Conservation (phyloP, 495 filamentous ascomycete genomes). For the Penicillium mononematosum region DNA sequence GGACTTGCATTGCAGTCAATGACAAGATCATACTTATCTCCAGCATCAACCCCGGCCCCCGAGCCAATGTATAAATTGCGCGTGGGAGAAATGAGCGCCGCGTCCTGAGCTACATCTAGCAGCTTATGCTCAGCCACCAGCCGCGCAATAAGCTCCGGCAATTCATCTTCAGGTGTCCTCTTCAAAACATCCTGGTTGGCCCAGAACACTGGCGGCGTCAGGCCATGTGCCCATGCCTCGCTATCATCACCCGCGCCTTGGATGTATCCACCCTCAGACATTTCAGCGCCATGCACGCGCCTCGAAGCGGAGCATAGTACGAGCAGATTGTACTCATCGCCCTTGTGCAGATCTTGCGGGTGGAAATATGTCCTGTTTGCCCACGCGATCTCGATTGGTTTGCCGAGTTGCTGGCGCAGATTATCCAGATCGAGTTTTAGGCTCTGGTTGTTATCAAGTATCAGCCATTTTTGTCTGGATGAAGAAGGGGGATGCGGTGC, state of each 20-base stretch:
- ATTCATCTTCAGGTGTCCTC: constrained; percentile 57
- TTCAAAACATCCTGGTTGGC: constrained; percentile 55
- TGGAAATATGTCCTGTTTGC: constrained; percentile 44
- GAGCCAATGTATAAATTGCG: constrained; percentile 41
- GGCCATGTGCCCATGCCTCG: constrained; percentile 79
- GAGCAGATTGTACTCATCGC: constrained; percentile 55
- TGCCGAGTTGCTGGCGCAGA: constrained; percentile 37
- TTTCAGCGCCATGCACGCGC: constrained; percentile 62
- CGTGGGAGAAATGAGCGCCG: constrained; percentile 39
- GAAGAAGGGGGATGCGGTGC: not conserved
- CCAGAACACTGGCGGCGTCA: constrained; percentile 82
- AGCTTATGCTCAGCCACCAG: constrained; percentile 44
- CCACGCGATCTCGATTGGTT: constrained; percentile 45
- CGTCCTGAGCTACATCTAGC: constrained; percentile 24
- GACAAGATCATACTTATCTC: constrained; percentile 41
- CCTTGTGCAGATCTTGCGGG: constrained; percentile 38
- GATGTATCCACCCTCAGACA: constrained; percentile 75
- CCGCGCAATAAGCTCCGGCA: constrained; percentile 60
- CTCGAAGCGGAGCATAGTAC: constrained; percentile 81
- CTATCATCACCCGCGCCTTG: constrained; percentile 93
- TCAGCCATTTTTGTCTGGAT: constrained; percentile 20
- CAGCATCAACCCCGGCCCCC: constrained; percentile 16
- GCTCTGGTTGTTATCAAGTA: constrained; percentile 25
- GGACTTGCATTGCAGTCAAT: constrained; percentile 43
- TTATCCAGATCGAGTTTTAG: constrained; percentile 51